Base-by-base conservation (phyloP, 257 asterid genomes). In the Forsythia suspensa region DNA sequence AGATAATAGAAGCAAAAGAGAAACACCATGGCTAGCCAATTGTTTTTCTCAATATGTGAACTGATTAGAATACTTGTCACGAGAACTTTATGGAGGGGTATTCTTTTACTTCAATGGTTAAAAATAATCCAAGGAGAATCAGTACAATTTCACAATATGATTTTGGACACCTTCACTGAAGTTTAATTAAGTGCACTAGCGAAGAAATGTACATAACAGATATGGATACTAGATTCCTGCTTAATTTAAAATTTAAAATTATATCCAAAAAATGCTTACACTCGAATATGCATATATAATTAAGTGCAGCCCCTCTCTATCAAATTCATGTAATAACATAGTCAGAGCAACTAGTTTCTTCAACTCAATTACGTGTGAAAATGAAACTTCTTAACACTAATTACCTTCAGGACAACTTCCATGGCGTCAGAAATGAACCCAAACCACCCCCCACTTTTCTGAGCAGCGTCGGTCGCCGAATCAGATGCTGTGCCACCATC, bases 331-430 rank as follows among this genome's bases (percentile, higher is more conserved):
- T n/a, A 55, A 55, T 55, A 55, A 5, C 65, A 65, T 1, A 2
- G 1, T 38, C 15, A 34, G 71, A 46, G 16, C 69, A 61, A 21
- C 69, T 8, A 21, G 68, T 59, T 20, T 39, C 36, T 68, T 51
- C 79, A 78, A 67, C 18, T 78, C 16, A 71, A 41, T 52, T 80
- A 42, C 76, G 16, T 46, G 55, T 46, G 16, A 18, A 16, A 13
- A 34, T 16, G 7, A 51, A 41, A 76, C 15, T 59, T 39, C 29
- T 29, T 12, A 59, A 67, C 68, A 79, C 9, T 57, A 44, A 18
- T 63, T 76, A 96, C 99, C 97, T 96, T 96, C 80, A 96, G 83
- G 6, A 96, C 98, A 85, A 90, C 86, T 91, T 96, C 99, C 99
- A 96, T 92, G 71, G 93, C 92, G 8, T 96, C 99, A 8, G 98